Evolutionary conservation across 2,329 filamentous ascomycete genomes (phyloP), one percentile per base, ranked within the genome.

Genomic region (Pestalotiopsis sp.): DNA sequence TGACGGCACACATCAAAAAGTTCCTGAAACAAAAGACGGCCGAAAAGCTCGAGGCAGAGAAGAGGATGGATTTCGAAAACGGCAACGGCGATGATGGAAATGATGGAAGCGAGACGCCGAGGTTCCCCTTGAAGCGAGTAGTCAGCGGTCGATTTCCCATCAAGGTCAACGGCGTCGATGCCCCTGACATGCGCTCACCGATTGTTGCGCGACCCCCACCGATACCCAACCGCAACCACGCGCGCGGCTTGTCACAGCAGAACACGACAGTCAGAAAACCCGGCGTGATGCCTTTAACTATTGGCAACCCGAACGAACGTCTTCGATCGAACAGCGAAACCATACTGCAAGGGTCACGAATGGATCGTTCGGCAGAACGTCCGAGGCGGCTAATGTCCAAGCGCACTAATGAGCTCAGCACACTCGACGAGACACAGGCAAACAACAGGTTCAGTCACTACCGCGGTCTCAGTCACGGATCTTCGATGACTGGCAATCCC

Each of bases 201-300:
- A 90, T 86, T 49, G 80, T 88, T 12, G 83, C 85, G 23, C 88
- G 91, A 41, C 86, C 92, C 36, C 93, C 95, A 2, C 92, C 93
- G 0, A 93, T 97, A 69, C 94, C 94, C 0, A 88, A 89, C 4
- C 88, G 92, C 70, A 96, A 94, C 3, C 94, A 97, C 78, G 93
- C 93, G 73, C 90, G 95, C 38, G 90, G 90, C 1, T 82, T 91
- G 3, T 93, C 91, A 2, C 90, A 92, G 73, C 90, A 93, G 71
- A 92, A 86, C 73, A 83, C 86, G 2, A 82, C 87, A 5, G 83
- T 90, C 60, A 89, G 93, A 68, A 86, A 91, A 68, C 93, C 94
- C 1, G 89, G 90, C 2, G 87, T 94, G n/a, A 90, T 93, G 80
- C 93, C 88, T 9, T 75, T 90, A 59, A 90, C 91, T 2, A 90